phyloP scores from a whole-genome alignment of 257 asterid species.

The Leptodermis oblonga region DNA sequence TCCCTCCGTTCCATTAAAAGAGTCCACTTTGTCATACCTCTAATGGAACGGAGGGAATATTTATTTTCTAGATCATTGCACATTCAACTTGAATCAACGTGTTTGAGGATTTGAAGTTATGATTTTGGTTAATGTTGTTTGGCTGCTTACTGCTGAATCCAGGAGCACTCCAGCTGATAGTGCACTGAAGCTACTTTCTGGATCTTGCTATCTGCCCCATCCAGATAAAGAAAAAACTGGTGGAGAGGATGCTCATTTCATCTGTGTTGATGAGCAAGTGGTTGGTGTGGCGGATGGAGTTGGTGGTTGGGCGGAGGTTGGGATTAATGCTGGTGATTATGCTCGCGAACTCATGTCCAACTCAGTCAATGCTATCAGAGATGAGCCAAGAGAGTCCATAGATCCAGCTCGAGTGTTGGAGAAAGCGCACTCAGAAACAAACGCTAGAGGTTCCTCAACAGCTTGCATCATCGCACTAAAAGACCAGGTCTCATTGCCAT shows the following conservation, averaged over 20 bases:
- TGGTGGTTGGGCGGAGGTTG: constrained; percentile 97
- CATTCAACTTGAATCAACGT: background rate
- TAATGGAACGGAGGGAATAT: too few species aligned
- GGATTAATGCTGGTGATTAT: constrained; percentile 77
- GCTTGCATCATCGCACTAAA: constrained; percentile 75
- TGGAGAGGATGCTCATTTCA: constrained; percentile 93
- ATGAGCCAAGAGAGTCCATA: constrained; percentile 35
- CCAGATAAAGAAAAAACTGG: constrained; percentile 79
- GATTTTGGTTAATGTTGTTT: constrained; percentile 8
- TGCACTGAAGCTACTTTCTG: constrained; percentile 56
- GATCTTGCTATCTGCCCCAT: constrained; percentile 79
- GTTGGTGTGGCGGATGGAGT: constrained; percentile 94
- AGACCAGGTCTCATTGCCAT: constrained; percentile 47
- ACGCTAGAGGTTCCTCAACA: constrained; percentile 79
- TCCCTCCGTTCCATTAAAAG: too few species aligned
- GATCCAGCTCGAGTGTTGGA: constrained; percentile 64
- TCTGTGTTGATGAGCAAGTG: constrained; percentile 67
- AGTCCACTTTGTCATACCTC: too few species aligned
- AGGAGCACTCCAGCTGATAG: constrained; percentile 27
- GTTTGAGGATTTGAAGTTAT: background rate
- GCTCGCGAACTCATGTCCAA: constrained; percentile 79
- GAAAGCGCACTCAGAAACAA: constrained; percentile 63
- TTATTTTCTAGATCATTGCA: background rate
- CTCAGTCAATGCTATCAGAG: constrained; percentile 55
- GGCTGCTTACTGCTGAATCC: background rate